A percentile compares a stretch with the other conserved stretches of the same genome.
phyloP scores from a whole-genome alignment of 768 basidiomycete genomes.

The Mycena sanguinolenta region DNA sequence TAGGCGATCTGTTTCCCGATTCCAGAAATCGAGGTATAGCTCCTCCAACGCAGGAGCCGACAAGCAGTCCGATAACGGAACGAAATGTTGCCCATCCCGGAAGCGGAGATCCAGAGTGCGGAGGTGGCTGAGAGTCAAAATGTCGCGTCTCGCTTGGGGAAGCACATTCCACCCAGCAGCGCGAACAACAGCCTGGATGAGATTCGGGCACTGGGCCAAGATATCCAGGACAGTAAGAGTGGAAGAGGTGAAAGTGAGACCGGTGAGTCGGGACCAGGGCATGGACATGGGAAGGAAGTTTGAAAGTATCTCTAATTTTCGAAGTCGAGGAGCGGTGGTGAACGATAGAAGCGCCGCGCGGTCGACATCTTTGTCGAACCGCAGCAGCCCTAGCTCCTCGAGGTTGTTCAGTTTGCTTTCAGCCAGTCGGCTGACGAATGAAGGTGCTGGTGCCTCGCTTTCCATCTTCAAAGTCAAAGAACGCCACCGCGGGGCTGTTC shows the following conservation, averaged over 20 bases:
- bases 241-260: neutral
- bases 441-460: too few relatives aligned
- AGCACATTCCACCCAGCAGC: too few relatives aligned
- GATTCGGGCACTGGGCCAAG: too few relatives aligned
- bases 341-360: neutral
- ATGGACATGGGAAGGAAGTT: neutral
- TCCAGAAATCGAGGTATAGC: neutral
- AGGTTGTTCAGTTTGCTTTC: too few relatives aligned
- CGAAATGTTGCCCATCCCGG: neutral
- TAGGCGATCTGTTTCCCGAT: too few relatives aligned
- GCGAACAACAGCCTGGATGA: too few relatives aligned
- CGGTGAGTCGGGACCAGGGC: constrained; percentile 3
- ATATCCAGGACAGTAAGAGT: neutral
- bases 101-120: neutral
- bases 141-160: too few relatives aligned
- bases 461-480: too few relatives aligned
- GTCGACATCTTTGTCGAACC: neutral
- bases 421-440: too few relatives aligned
- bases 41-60: neutral
- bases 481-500: neutral
- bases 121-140: neutral
- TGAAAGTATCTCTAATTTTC: neutral
- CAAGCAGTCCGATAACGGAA: neutral
- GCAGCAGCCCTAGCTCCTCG: neutral
- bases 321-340: neutral